Base-by-base conservation (phyloP, 1,284 basidiomycete genomes). In the Naganishia albida region DNA sequence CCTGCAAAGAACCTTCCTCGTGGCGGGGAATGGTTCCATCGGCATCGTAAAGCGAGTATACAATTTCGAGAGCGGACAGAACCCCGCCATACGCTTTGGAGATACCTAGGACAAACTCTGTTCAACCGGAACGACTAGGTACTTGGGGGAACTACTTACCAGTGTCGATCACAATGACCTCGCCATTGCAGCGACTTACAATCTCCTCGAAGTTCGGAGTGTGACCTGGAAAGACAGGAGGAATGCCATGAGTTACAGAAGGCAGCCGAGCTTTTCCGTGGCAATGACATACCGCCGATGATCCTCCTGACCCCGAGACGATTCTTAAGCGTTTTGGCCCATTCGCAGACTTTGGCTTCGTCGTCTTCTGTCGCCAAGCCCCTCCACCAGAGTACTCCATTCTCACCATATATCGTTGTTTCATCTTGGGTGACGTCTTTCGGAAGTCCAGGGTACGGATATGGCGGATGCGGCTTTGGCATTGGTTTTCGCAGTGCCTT, bases 51-150 rank as follows among this genome's bases (percentile, higher is more conserved):
- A 94, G 82, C 0, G 85, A 86, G 77, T 95, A 94, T 42, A 87
- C 82, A 63, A 96, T 87, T 26, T 90, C 90, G 16, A 96, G 80
- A 1, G 93, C 91, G 0, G 91, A 93, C 7, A 94, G 81, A 0
- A 85, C 86, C 10, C 93, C 93, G n/a, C 91, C 91, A 73, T 96
- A 97, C 1, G 92, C 93, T 73, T 89, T 89, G 1, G 92, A 93
- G 65, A 96, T 95, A 42, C 92, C 91, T 86, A 65, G 13, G 20
- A 16, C 18, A 23, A 18, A 23, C 15, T 44, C 23, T 67, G 46
- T 59, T 40, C 23, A 38, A 15, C 40, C 54, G 28, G 20, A 40
- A 20, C 15, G n/a, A 20, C 42, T n/a, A 39, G 28, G n/a, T 34
- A 43, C 30, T 26, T n/a, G 4, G 38, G 16, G 16, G 7, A 12